Conservation (phyloP, 441 rosid species). For the Arabidopsis hybrid region DNA sequence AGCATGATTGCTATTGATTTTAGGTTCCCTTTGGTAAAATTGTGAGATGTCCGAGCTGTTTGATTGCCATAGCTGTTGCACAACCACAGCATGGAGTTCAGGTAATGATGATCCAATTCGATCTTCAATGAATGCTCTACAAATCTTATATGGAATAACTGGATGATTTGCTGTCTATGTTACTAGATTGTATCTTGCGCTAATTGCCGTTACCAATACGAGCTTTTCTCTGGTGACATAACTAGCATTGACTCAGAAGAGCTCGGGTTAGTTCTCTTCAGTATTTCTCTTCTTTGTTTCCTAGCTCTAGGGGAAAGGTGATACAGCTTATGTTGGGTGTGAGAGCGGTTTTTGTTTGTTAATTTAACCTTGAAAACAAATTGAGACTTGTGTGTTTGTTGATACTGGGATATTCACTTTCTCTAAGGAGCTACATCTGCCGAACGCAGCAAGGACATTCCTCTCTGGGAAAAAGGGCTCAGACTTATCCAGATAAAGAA, state of each 20-base stretch:
- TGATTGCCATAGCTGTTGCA: conserved; percentile 79
- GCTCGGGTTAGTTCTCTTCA: conserved; percentile 71
- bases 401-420: conserved; percentile 94
- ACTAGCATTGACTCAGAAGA: conserved; percentile 79
- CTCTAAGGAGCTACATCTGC: conserved; percentile 99
- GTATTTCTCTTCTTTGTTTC: neutral
- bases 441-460: conserved; percentile 99
- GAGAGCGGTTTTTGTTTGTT: too few species aligned
- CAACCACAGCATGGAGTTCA: conserved; percentile 94
- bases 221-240: conserved; percentile 91
- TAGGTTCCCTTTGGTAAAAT: conserved; percentile 97
- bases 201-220: conserved; percentile 87
- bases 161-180: conserved; percentile 10
- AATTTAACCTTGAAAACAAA: conserved; percentile 18
- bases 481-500: conserved; percentile 76
- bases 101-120: conserved; percentile 48
- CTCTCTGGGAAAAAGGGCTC: conserved; percentile 92
- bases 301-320: conserved; percentile 24
- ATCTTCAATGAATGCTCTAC: neutral
- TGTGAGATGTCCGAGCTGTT: conserved; percentile 88
- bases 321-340: conserved; percentile 10
- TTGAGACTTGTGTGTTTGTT: conserved; percentile 63
- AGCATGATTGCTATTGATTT: conserved; percentile 8
- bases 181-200: conserved; percentile 83
- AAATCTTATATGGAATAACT: too few species aligned